Evolutionary conservation across 1,139 yeast genomes (phyloP).

Genomic region (Pneumocystis canis): DNA sequence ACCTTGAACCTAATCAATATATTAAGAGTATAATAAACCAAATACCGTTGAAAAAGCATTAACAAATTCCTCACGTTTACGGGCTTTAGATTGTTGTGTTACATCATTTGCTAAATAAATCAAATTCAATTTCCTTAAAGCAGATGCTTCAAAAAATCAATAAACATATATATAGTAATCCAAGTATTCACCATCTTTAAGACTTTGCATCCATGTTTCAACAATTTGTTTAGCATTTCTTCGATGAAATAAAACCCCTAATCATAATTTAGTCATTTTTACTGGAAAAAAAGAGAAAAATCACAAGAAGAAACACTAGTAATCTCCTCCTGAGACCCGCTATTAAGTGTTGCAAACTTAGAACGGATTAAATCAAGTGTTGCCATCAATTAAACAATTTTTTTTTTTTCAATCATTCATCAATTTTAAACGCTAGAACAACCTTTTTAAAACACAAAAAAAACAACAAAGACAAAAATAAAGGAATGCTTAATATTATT

Average conservation of each 20-base stretch:
- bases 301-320: constrained; percentile 58
- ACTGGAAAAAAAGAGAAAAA: neutral
- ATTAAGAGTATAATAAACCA: constrained; percentile 16
- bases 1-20: constrained; percentile 22
- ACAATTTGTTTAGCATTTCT: constrained; percentile 50
- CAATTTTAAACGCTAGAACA: neutral
- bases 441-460: neutral
- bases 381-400: constrained; percentile 38
- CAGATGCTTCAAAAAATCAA: constrained; percentile 21
- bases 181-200: constrained; percentile 21
- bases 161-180: constrained; percentile 2
- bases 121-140: constrained; percentile 39
- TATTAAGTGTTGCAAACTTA: constrained; percentile 50
- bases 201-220: constrained; percentile 42
- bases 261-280: neutral
- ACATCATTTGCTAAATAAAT: constrained; percentile 72
- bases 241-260: constrained; percentile 45
- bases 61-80: constrained; percentile 45
- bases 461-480: neutral
- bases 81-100: constrained; percentile 64
- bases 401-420: neutral
- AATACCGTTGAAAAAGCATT: constrained; percentile 41
- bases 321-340: constrained; percentile 61
- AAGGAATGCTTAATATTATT: constrained; percentile 7
- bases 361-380: constrained; percentile 39